phyloP scores from a whole-genome alignment of 169 alveolate species.

The Plasmodium coatneyi region DNA sequence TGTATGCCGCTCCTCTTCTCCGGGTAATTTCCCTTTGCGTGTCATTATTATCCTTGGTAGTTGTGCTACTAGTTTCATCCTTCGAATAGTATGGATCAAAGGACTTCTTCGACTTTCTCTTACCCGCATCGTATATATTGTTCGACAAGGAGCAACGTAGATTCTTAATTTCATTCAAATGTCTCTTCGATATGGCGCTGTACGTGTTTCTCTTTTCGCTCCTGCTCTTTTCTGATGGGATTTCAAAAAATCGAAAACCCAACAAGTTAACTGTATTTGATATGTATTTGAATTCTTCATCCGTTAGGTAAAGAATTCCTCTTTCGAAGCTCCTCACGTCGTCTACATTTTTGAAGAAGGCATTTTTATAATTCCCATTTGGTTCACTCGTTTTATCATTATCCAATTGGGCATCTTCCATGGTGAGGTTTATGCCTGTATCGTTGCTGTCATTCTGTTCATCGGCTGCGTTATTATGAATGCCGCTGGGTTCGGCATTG shows the following conservation, averaged over 20 bases:
- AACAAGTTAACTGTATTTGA: conserved; percentile 45
- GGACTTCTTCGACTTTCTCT: conserved; percentile 46
- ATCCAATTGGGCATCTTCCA: not conserved
- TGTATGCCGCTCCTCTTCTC: not conserved
- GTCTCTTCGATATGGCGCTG: conserved; percentile 64
- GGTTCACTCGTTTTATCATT: not conserved
- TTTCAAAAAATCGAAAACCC: conserved; percentile 75
- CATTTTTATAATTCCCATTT: not conserved
- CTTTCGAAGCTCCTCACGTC: conserved; percentile 64
- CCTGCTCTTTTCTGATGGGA: conserved; percentile 26
- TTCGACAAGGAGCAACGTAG: conserved; percentile 70
- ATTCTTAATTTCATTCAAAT: conserved; percentile 69
- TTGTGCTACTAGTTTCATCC: conserved; percentile 29
- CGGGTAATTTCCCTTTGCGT: conserved; percentile 2
- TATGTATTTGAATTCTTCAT: conserved; percentile 51
- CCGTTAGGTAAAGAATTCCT: conserved; percentile 54
- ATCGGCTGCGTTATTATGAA: not conserved
- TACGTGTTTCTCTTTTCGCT: conserved; percentile 54
- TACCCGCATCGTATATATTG: conserved; percentile 75
- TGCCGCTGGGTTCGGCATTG: not conserved
- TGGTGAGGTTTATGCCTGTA: not conserved
- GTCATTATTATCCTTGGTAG: conserved; percentile 7
- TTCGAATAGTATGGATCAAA: conserved; percentile 46
- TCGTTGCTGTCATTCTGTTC: not conserved
- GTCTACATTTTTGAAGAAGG: conserved; percentile 43